phyloP scores from a whole-genome alignment of 441 rosid genomes.

The Dalechampia spathulata region DNA sequence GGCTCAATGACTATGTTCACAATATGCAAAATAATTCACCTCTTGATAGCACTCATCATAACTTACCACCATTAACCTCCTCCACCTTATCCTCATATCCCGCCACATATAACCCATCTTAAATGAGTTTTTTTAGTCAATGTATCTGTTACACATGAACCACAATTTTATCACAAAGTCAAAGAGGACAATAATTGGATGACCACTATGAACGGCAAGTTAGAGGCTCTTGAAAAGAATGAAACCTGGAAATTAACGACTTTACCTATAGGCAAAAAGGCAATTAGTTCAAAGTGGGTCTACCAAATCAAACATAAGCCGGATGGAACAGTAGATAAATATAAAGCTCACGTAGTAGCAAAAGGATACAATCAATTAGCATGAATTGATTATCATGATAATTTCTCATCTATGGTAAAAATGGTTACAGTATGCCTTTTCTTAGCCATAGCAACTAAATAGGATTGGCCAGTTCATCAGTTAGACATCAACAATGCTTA shows the following conservation, averaged over 20 bases:
- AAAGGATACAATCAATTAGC: neutral
- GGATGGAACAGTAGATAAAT: neutral
- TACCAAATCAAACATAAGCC: neutral
- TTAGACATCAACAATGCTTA: neutral
- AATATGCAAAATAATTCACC: no score
- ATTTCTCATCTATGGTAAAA: neutral
- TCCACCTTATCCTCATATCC: no score
- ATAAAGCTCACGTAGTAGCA: neutral
- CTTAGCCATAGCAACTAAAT: neutral
- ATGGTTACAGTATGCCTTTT: neutral
- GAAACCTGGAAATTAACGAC: neutral
- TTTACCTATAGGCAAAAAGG: neutral
- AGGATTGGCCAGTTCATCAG: neutral
- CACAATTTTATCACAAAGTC: neutral
- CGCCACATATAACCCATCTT: neutral
- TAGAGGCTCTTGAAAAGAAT: neutral
- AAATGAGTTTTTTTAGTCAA: neutral
- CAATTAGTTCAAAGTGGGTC: neutral
- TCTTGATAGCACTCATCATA: no score
- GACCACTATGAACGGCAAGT: neutral
- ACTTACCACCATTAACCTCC: no score
- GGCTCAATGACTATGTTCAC: neutral
- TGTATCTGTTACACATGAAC: neutral
- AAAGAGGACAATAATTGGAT: neutral
- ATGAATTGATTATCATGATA: neutral